Evolutionary conservation across 371 early-diverging fungal genomes (phyloP).

Genomic region (Blastocladiella emersonii): DNA sequence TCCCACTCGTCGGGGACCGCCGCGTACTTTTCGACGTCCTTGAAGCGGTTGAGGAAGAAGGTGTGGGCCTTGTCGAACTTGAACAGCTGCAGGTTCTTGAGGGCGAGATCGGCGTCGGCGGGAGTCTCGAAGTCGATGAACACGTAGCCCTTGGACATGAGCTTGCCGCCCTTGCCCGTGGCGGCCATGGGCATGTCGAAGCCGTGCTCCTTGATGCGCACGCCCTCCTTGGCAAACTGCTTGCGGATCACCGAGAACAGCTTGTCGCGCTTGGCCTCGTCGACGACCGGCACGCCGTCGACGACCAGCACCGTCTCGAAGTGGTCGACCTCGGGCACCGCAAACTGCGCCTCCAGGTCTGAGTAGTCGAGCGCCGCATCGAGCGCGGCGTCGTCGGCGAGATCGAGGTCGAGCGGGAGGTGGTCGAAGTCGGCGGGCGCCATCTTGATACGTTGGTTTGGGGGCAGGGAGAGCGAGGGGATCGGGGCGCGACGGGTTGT

Average conservation of each 20-base stretch:
- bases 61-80: constrained; percentile 70
- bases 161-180: constrained; percentile 36
- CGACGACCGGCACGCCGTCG: constrained; percentile 82
- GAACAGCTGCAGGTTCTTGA: constrained; percentile 62
- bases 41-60: constrained; percentile 71
- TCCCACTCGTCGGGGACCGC: constrained; percentile 56
- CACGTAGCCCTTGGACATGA: constrained; percentile 70
- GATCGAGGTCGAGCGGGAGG: not conserved
- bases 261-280: constrained; percentile 72
- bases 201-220: constrained; percentile 60
- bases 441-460: no score
- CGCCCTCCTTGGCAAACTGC: constrained; percentile 63
- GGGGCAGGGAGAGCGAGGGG: no score
- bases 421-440: not conserved
- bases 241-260: constrained; percentile 61
- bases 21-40: constrained; percentile 74
- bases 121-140: constrained; percentile 85
- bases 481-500: no score
- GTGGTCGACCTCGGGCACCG: constrained; percentile 42
- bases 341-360: constrained; percentile 71
- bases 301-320: constrained; percentile 82
- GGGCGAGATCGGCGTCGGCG: constrained; percentile 66
- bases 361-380: constrained; percentile 52
- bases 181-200: constrained; percentile 76
- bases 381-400: not conserved